phyloP scores from a whole-genome alignment of 257 asterid species.

The Lavandula angustifolia region DNA sequence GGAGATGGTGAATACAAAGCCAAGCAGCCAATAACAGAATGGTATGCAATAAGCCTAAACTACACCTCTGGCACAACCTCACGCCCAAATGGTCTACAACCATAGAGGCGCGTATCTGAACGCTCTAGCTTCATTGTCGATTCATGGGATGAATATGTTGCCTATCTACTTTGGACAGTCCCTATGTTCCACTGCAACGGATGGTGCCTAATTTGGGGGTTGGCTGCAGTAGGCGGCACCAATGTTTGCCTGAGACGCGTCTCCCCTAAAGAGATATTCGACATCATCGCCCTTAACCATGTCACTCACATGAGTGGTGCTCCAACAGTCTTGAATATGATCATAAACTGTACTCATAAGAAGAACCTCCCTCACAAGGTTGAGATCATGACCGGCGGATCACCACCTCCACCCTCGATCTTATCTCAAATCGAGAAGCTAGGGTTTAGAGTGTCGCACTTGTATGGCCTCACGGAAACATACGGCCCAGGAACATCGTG shows the following conservation, averaged over 20 bases:
- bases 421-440: constrained; percentile 44
- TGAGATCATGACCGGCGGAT: constrained; percentile 54
- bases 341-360: constrained; percentile 36
- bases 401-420: constrained; percentile 57
- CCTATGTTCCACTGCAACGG: constrained; percentile 71
- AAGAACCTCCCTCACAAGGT: constrained; percentile 43
- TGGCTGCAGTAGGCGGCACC: constrained; percentile 68
- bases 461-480: constrained; percentile 58
- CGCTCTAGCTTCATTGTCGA: constrained; percentile 44
- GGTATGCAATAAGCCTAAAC: constrained; percentile 62
- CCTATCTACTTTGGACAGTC: constrained; percentile 63
- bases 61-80: constrained; percentile 67
- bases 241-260: constrained; percentile 52
- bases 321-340: constrained; percentile 56
- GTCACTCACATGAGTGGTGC: constrained; percentile 67
- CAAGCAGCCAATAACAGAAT: constrained; percentile 42
- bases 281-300: constrained; percentile 31
- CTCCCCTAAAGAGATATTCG: constrained; percentile 45
- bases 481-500: constrained; percentile 56
- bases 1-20: constrained; percentile 38
- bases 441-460: constrained; percentile 52
- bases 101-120: constrained; percentile 59
- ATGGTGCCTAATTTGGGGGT: constrained; percentile 62
- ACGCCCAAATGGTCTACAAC: constrained; percentile 54
- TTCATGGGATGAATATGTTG: constrained; percentile 44